Percentiles rank a stretch among this genome's conserved stretches.
Conservation (phyloP, 2,329 filamentous ascomycete species). For the Stylonectria norvegica region DNA sequence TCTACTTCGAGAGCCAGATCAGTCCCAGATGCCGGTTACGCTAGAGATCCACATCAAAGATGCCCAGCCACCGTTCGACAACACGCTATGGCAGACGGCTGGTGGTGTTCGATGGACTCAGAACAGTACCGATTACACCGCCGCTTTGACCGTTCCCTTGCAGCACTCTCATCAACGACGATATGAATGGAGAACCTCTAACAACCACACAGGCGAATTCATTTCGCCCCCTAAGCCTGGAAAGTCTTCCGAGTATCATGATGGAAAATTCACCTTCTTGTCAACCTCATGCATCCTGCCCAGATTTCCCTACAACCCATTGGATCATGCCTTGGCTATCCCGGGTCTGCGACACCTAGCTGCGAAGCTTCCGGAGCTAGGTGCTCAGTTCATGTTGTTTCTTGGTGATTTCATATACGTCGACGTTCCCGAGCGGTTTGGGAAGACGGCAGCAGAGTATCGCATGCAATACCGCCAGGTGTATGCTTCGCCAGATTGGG, state of each 20-base stretch:
- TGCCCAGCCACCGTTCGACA: conserved; percentile 49
- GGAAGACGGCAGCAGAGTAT: conserved; percentile 70
- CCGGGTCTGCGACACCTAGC: conserved; percentile 77
- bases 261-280: conserved; percentile 80
- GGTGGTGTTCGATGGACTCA: conserved; percentile 64
- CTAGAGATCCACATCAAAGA: conserved; percentile 62
- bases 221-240: conserved; percentile 71
- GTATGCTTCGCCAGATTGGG: conserved; percentile 95
- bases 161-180: conserved; percentile 63
- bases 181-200: conserved; percentile 84
- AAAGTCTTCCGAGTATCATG: conserved; percentile 53
- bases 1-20: conserved; percentile 79
- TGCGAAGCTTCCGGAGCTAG: conserved; percentile 65
- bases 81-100: conserved; percentile 61
- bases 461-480: conserved; percentile 89
- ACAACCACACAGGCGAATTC: conserved; percentile 82
- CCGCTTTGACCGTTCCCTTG: conserved; percentile 62
- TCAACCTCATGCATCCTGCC: conserved; percentile 91
- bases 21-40: conserved; percentile 68
- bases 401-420: conserved; percentile 87
- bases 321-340: conserved; percentile 79
- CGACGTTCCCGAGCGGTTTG: conserved; percentile 81
- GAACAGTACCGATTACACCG: conserved; percentile 80
- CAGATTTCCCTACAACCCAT: conserved; percentile 81
- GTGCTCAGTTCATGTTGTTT: conserved; percentile 77